Evolutionary conservation across 805 yeast genomes (phyloP), one percentile per base, ranked within the genome.

Genomic region (Millerago galiae): DNA sequence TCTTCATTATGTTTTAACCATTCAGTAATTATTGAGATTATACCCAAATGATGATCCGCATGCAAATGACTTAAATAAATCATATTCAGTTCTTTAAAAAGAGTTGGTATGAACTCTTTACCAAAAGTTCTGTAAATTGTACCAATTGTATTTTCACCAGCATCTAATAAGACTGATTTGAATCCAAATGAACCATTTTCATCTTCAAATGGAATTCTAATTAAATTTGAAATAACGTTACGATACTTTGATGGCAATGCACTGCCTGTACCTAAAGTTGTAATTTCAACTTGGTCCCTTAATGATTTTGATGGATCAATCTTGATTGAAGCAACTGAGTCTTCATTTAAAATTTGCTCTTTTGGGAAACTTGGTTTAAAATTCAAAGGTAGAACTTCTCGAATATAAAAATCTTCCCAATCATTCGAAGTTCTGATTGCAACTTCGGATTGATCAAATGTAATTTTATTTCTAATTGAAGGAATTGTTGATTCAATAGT

Each of bases 21-120:
- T 49, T 77, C 78, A 31, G 70, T 68, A 24, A 93, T 68, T 4
- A 93, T 60, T 5, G 87, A 74, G 8, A 83, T 65, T 5, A 85
- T 69, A 0, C 99, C 99, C 34, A 93, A 65, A 61, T 91, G 97
- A 60, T 93, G 99, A 59, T 93, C 99, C 0, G 98, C 99, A 62
- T 93, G 99, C 53, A 91, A 68, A 67, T 93, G 99, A 52, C 95
- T 83, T 41, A 93, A 66, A 54, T 77, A 85, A 16, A 91, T 66
- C 41, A 86, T 44, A 27, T 73, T 66, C 44, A 90, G 62, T 53
- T 90, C 95, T 33, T 63, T 50, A 48, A 90, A 69, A 2, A 83
- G 61, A 17, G 57, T 55, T 2, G 55, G 53, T 2, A 68, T 48
- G 14, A 71, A 71, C 2, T 65, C 66, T 9, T 68, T 66, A 0